Evolutionary conservation across 192 early-diverging fungal species (phyloP), one percentile per base, ranked within the genome.

Genomic region (Coemansia sp.): DNA sequence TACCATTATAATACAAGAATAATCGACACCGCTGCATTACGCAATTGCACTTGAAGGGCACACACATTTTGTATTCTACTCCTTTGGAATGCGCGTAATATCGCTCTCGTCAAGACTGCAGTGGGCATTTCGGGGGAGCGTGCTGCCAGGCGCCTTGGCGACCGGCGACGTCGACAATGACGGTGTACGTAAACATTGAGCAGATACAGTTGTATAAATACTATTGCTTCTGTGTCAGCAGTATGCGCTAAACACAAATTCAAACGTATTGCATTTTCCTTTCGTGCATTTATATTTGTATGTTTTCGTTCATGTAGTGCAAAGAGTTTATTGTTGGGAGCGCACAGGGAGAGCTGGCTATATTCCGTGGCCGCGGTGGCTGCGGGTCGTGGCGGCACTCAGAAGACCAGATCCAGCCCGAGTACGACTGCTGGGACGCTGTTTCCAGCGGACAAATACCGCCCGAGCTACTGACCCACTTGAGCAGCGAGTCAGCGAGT

Each of bases 321-420:
- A 84, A 84, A 9, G 81, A 84, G 68, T 84, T 84, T 72, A 76
- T 84, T 18, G 81, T 84, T 45, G 81, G 81, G 4, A 84, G 73
- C 47, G 76, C 78, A 5, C 76, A 84, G 65, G 81, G 81, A 19
- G 76, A 84, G 53, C 68, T 84, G 73, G 81, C 81, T 11, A 74
- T 84, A 18, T 84, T 84, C 50, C 72, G 81, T 5, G 81, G 81
- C 7, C 76, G 76, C 21, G 81, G 81, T 8, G 81, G 81, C 43
- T 78, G 81, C 53, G 81, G 81, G 18, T 59, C 72, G 12, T 83
- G 80, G 80, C 65, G 59, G 50, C 41, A 71, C 43, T 83, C 80
- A 13, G 80, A 83, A 49, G 72, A 66, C 40, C 80, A 83, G 64
- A 72, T 74, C 6, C 75, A 83, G 68, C 80, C 80, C 6, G 80